A percentile compares a stretch with the other conserved stretches of the same genome.
These are phyloP conservation scores for Balamuthia mandrillaris DNA, from an alignment of 208 protist genomes.

Conservation along the genomic window DNA sequence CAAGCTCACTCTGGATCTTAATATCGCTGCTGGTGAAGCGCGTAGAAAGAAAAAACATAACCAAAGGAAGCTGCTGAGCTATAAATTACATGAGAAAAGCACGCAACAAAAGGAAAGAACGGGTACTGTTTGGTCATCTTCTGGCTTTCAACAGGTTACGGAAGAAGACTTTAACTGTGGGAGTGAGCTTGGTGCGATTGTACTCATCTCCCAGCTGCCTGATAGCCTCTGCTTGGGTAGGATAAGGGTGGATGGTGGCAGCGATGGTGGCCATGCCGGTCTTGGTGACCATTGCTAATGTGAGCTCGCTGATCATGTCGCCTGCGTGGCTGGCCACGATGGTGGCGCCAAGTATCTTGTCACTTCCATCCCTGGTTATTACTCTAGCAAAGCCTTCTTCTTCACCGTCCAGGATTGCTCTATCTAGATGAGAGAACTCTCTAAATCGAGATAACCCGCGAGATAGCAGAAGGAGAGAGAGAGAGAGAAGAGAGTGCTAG, in stretches of 20 bases:
- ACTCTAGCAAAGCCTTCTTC: slow-evolving; percentile 47
- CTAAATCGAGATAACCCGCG: no score
- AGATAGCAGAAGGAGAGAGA: no score
- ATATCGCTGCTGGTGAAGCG: no score
- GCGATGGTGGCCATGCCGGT: slow-evolving; percentile 29
- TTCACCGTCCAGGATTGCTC: slow-evolving; percentile 44
- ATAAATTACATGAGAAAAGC: no score
- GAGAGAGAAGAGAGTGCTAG: no score
- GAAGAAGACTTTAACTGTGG: neutral
- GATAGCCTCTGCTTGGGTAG: slow-evolving; percentile 57
- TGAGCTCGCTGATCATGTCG: slow-evolving; percentile 59
- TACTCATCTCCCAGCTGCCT: slow-evolving; percentile 31
- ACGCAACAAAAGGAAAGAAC: no score
- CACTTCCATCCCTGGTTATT: neutral
- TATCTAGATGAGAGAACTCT: no score
- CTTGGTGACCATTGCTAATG: slow-evolving; percentile 40
- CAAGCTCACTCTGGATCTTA: no score
- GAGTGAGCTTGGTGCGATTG: slow-evolving; percentile 40
- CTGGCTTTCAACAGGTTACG: neutral
- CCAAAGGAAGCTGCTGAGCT: no score
- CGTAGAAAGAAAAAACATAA: no score
- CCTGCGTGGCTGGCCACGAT: slow-evolving; percentile 55
- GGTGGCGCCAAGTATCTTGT: slow-evolving; percentile 53
- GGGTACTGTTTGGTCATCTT: no score
- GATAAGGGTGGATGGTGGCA: slow-evolving; percentile 58